Conservation (phyloP, 352 stramenopile genomes). For the Phytophthora niederhauseri region DNA sequence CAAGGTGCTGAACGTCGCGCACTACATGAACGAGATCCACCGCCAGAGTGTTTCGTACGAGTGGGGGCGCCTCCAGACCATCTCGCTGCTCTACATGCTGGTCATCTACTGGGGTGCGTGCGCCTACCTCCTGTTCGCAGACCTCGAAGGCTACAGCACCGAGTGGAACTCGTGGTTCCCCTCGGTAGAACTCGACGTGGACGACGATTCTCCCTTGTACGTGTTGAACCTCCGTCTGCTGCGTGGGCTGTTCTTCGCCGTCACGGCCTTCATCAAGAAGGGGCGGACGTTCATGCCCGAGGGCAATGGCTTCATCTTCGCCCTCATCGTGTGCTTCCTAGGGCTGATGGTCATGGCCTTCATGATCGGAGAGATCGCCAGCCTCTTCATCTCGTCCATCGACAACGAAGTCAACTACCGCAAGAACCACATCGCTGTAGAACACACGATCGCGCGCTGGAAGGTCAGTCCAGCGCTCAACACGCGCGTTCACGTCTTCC, state of each 20-base stretch:
- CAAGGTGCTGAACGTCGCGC: constrained; percentile 56
- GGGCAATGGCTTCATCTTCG: constrained; percentile 47
- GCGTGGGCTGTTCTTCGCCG: constrained; percentile 56
- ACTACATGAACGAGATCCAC: constrained; percentile 62
- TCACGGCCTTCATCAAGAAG: constrained; percentile 71
- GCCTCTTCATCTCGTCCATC: constrained; percentile 72
- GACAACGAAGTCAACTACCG: constrained; percentile 67
- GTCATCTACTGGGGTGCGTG: constrained; percentile 63
- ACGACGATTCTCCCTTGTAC: constrained; percentile 37
- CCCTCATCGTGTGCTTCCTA: constrained; percentile 58
- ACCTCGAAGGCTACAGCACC: constrained; percentile 44
- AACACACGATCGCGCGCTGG: constrained; percentile 55
- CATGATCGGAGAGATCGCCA: constrained; percentile 74
- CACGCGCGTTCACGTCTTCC: constrained; percentile 50
- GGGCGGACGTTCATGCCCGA: constrained; percentile 43
- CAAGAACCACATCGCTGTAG: constrained; percentile 64
- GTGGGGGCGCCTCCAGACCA: constrained; percentile 41
- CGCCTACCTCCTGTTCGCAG: constrained; percentile 47
- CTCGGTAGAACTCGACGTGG: constrained; percentile 34
- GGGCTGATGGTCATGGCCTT: constrained; percentile 66
- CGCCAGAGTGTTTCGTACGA: constrained; percentile 53
- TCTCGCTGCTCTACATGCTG: constrained; percentile 51
- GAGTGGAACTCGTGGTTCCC: constrained; percentile 65
- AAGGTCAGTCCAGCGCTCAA: constrained; percentile 47
- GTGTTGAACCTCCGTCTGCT: constrained; percentile 48